Conservation (phyloP, 2,329 filamentous ascomycete genomes). For the Tolypocladium endophyticum region DNA sequence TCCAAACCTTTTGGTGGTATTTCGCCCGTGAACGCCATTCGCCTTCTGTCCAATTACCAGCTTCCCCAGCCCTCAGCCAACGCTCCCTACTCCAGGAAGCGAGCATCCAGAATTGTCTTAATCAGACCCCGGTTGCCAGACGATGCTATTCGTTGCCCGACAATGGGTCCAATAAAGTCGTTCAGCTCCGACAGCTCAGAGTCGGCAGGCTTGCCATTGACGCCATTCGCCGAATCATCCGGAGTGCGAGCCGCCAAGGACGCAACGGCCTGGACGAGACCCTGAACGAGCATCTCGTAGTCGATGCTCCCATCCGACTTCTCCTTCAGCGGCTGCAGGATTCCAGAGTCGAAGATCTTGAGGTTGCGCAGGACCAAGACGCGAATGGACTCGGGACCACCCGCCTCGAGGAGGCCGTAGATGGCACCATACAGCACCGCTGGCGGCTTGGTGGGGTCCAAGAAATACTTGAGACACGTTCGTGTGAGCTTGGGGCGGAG, state of each 20-base stretch:
- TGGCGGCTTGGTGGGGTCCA: constrained; percentile 75
- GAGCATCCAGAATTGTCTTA: constrained; percentile 42
- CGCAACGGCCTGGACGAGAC: constrained; percentile 42
- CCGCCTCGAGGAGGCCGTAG: constrained; percentile 66
- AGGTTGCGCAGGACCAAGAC: constrained; percentile 46
- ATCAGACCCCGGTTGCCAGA: constrained; percentile 37
- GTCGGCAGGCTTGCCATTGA: constrained; percentile 25
- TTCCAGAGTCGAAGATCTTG: constrained; percentile 40
- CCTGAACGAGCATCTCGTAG: constrained; percentile 44
- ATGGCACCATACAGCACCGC: constrained; percentile 85
- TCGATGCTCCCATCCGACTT: constrained; percentile 39
- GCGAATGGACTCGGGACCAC: constrained; percentile 51
- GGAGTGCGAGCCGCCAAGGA: constrained; percentile 27
- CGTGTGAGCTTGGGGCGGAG: constrained; percentile 81
- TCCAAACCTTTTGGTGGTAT: background rate
- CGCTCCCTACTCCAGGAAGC: constrained; percentile 29
- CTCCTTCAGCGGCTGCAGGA: constrained; percentile 43
- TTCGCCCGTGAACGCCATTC: constrained; percentile 14
- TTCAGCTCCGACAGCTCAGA: constrained; percentile 34
- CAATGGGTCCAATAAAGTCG: constrained; percentile 44
- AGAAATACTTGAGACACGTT: constrained; percentile 86
- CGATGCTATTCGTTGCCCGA: constrained; percentile 37
- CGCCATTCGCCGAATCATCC: constrained; percentile 22
- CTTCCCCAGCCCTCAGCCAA: background rate
- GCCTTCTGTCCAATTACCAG: constrained; percentile 4